These are phyloP conservation scores for Pseudogymnoascus verrucosus DNA, from an alignment of 2,329 filamentous ascomycete species.

Conservation along the genomic window DNA sequence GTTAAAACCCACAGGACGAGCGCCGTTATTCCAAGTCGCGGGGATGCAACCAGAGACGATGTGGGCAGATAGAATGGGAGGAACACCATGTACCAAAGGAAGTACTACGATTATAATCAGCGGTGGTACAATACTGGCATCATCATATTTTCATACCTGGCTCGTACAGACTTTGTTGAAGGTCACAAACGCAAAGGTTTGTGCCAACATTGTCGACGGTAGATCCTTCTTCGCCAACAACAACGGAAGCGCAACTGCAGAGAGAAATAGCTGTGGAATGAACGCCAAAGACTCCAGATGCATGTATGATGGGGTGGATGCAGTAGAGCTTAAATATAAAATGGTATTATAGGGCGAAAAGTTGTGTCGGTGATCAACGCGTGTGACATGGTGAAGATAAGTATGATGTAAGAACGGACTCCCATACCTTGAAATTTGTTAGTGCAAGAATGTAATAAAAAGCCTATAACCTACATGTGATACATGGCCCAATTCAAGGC, in stretches of 20 bases:
- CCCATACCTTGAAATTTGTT: conserved; percentile 52
- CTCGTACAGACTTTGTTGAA: conserved; percentile 99
- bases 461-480: conserved; percentile 44
- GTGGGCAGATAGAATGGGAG: conserved; percentile 81
- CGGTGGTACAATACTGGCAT: neutral
- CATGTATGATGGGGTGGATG: conserved; percentile 32
- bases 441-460: neutral
- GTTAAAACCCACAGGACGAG: conserved; percentile 64
- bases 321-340: conserved; percentile 75
- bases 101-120: conserved; percentile 56
- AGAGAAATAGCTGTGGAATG: conserved; percentile 75
- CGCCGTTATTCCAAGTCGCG: conserved; percentile 55
- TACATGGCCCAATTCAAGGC: conserved; percentile 75
- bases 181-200: conserved; percentile 93
- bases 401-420: conserved; percentile 79
- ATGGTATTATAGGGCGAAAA: conserved; percentile 95
- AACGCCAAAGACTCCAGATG: conserved; percentile 76
- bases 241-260: conserved; percentile 67
- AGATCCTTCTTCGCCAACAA: conserved; percentile 74
- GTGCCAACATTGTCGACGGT: conserved; percentile 77
- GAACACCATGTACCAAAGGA: conserved; percentile 95
- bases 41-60: conserved; percentile 60
- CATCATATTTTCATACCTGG: conserved; percentile 52
- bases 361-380: conserved; percentile 95
- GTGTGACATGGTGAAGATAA: conserved; percentile 84